A percentile compares a stretch with the other conserved stretches of the same genome.
Conservation (phyloP, 1,284 basidiomycete species). For the Ganoderma lucidum region DNA sequence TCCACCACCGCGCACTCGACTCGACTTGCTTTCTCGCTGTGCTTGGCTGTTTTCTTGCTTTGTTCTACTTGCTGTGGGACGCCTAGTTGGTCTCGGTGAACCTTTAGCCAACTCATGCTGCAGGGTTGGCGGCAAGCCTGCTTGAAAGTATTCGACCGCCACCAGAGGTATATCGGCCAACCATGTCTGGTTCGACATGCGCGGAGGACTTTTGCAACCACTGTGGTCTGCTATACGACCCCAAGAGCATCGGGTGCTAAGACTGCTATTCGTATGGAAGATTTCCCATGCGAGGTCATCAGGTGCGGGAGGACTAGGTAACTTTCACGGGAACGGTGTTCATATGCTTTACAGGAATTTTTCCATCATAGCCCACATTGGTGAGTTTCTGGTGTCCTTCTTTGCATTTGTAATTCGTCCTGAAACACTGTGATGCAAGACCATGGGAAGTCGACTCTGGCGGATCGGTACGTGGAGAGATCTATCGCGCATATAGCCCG, state of each 20-base stretch:
- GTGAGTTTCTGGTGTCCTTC: conserved; percentile 44
- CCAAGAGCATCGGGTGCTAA: conserved; percentile 33
- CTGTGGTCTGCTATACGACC: conserved; percentile 39
- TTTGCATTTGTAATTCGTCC: background rate
- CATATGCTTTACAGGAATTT: conserved; percentile 77
- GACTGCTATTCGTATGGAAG: conserved; percentile 60
- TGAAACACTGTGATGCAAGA: conserved; percentile 49
- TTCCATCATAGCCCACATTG: conserved; percentile 95
- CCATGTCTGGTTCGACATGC: conserved; percentile 18
- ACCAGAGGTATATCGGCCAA: conserved; percentile 24
- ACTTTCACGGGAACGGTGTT: background rate
- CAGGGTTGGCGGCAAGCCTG: conserved; percentile 49
- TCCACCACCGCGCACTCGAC: conserved; percentile 7
- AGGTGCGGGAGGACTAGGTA: conserved; percentile 54
- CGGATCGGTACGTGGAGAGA: conserved; percentile 70
- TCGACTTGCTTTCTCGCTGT: background rate
- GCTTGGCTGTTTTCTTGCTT: background rate
- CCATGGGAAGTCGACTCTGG: conserved; percentile 93
- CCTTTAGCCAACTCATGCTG: conserved; percentile 41
- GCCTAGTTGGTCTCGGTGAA: background rate
- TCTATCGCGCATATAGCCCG: background rate
- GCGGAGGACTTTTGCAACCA: conserved; percentile 43
- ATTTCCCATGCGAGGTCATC: conserved; percentile 80
- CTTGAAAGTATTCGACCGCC: conserved; percentile 43
- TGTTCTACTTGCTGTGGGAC: background rate